Evolutionary conservation across 2,329 filamentous ascomycete genomes (phyloP).

Genomic region (Trichoderma simmonsii): DNA sequence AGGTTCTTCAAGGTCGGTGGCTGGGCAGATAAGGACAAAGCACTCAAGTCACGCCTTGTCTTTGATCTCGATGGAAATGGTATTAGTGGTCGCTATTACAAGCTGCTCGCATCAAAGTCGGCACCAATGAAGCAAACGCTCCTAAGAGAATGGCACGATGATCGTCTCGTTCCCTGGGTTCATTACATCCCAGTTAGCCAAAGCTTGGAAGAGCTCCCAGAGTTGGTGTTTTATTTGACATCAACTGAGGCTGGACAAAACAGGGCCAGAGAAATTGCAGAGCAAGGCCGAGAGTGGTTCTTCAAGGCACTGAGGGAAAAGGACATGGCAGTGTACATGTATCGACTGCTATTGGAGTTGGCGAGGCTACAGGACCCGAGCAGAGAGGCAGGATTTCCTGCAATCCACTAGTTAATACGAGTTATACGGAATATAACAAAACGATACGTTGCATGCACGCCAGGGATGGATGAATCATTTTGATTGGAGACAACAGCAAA

Average conservation of each 20-base stretch:
- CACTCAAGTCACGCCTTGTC: slow-evolving; percentile 39
- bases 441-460: background rate
- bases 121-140: slow-evolving; percentile 51
- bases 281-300: slow-evolving; percentile 54
- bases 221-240: slow-evolving; percentile 47
- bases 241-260: slow-evolving; percentile 44
- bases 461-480: background rate
- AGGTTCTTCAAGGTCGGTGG: slow-evolving; percentile 31
- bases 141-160: slow-evolving; percentile 57
- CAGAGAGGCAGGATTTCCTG: background rate
- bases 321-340: slow-evolving; percentile 59
- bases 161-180: slow-evolving; percentile 53
- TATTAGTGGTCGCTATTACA: slow-evolving; percentile 52
- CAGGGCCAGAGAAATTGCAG: slow-evolving; percentile 50
- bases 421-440: background rate
- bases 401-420: background rate
- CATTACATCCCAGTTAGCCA: slow-evolving; percentile 55
- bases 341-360: slow-evolving; percentile 59
- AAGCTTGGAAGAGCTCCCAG: slow-evolving; percentile 49
- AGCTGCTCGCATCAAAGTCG: slow-evolving; percentile 46
- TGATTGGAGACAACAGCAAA: background rate
- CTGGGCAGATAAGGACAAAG: slow-evolving; percentile 35
- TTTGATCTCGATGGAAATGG: slow-evolving; percentile 57
- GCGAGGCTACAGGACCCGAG: slow-evolving; percentile 39
- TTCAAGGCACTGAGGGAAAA: slow-evolving; percentile 51